Evolutionary conservation across 73 alveolate genomes (phyloP).

Genomic region (Symbiodinium natans): DNA sequence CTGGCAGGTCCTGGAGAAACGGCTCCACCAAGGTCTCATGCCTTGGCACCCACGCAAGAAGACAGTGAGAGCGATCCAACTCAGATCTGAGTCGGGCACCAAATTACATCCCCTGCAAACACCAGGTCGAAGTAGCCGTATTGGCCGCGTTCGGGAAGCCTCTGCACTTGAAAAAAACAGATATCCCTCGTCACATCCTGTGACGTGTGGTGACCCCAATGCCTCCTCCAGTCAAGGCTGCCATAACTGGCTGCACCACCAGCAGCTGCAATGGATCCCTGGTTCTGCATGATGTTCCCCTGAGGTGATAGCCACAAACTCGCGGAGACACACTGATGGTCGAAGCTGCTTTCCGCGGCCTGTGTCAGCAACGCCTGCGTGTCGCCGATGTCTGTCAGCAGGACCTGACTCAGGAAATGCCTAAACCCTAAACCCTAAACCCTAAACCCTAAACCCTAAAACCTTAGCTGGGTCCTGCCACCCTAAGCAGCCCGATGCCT

Average conservation of each 20-base stretch:
- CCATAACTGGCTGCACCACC: slow-evolving; percentile 61
- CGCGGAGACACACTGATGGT: too few relatives aligned
- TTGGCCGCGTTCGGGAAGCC: slow-evolving; percentile 85
- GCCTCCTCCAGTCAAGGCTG: slow-evolving; percentile 50
- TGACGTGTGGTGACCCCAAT: background rate
- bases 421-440: too few relatives aligned
- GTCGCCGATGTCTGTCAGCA: slow-evolving; percentile 82
- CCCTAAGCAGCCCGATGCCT: background rate
- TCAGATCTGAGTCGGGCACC: background rate
- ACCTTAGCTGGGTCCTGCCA: too few relatives aligned
- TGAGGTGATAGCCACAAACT: too few relatives aligned
- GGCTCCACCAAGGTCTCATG: slow-evolving; percentile 93
- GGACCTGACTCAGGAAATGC: background rate
- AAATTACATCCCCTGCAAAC: slow-evolving; percentile 76
- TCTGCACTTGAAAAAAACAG: background rate
- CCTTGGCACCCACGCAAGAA: background rate
- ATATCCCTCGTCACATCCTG: too few relatives aligned
- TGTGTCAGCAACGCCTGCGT: slow-evolving; percentile 57
- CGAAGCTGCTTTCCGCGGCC: too few relatives aligned
- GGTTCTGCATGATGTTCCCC: slow-evolving; percentile 85
- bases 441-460: too few relatives aligned
- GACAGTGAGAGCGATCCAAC: background rate
- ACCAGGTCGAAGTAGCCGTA: slow-evolving; percentile 87
- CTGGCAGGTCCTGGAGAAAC: slow-evolving; percentile 30
- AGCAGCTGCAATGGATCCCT: slow-evolving; percentile 20